Conservation (phyloP, 257 asterid species). For the Verbascum thapsus region DNA sequence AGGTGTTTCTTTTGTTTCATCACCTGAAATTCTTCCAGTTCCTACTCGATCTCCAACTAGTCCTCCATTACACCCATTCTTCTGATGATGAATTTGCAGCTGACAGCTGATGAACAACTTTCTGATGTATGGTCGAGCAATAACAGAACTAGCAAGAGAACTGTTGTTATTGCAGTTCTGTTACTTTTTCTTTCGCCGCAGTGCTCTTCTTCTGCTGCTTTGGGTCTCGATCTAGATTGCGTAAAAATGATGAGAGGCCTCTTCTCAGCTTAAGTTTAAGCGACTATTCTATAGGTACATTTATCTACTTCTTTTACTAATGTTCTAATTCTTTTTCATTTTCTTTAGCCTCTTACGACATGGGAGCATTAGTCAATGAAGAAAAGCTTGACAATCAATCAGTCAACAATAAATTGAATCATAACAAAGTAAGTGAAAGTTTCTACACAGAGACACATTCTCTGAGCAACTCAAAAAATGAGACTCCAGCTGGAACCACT, state of each 20-base stretch:
- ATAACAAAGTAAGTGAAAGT: slow-evolving; percentile 21
- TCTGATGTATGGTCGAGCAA: slow-evolving; percentile 35
- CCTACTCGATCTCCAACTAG: slow-evolving; percentile 29
- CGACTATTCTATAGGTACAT: slow-evolving; percentile 52
- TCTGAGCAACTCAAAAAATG: slow-evolving; percentile 37
- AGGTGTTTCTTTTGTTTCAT: slow-evolving; percentile 37
- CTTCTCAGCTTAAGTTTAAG: slow-evolving; percentile 71
- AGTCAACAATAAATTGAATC: slow-evolving; percentile 29
- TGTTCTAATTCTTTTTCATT: no score
- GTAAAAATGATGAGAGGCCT: no score
- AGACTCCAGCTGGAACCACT: slow-evolving; percentile 39
- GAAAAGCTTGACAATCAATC: slow-evolving; percentile 41
- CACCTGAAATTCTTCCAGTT: slow-evolving; percentile 28
- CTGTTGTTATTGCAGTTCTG: slow-evolving; percentile 39
- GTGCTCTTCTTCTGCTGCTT: slow-evolving; percentile 47
- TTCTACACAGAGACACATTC: slow-evolving; percentile 29
- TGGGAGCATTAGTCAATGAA: slow-evolving; percentile 33
- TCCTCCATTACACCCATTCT: slow-evolving; percentile 40
- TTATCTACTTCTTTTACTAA: no score
- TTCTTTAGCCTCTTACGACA: no score
- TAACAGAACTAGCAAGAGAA: slow-evolving; percentile 27
- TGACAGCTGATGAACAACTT: slow-evolving; percentile 23
- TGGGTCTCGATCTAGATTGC: slow-evolving; percentile 34
- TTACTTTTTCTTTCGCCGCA: slow-evolving; percentile 35
- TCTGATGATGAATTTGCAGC: slow-evolving; percentile 29